Evolutionary conservation across 2,329 filamentous ascomycete genomes (phyloP).

Genomic region (Alternaria sp.): DNA sequence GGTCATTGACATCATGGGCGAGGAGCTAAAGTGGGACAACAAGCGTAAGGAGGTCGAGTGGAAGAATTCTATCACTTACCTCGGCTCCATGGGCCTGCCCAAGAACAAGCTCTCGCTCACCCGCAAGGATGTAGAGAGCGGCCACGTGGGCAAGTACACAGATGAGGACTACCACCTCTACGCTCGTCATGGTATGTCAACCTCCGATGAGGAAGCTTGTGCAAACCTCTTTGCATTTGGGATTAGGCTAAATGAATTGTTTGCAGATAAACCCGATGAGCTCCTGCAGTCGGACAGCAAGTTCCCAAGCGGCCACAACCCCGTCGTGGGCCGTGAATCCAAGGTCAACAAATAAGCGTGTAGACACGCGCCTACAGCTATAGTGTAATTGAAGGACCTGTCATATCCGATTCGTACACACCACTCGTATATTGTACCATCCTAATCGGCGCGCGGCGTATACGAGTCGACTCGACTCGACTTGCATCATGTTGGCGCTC

Average conservation of each 20-base stretch:
- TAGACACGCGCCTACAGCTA: background rate
- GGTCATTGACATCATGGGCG: constrained; percentile 88
- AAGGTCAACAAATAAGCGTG: constrained; percentile 58
- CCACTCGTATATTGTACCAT: constrained; percentile 9
- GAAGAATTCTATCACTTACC: constrained; percentile 71
- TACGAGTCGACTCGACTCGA: constrained; percentile 15
- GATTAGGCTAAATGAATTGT: constrained; percentile 33
- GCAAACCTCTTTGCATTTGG: constrained; percentile 33
- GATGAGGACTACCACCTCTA: constrained; percentile 62
- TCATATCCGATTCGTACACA: constrained; percentile 1
- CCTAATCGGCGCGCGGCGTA: constrained; percentile 11
- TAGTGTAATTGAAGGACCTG: background rate
- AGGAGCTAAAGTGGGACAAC: constrained; percentile 81
- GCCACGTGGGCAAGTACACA: constrained; percentile 53
- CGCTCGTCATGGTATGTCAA: constrained; percentile 58
- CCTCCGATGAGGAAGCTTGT: constrained; percentile 23
- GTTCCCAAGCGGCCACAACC: constrained; percentile 56
- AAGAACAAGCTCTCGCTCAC: constrained; percentile 65
- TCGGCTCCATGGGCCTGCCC: constrained; percentile 69
- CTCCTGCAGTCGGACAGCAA: constrained; percentile 61
- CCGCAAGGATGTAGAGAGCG: constrained; percentile 67
- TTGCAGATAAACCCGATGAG: constrained; percentile 63
- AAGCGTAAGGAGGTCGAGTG: constrained; percentile 81
- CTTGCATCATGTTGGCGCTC: constrained; percentile 17
- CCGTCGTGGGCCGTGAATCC: constrained; percentile 55